Percentiles rank a stretch among this genome's conserved stretches.
Conservation (phyloP, 305 asterid genomes). For the Rubia occidens region DNA sequence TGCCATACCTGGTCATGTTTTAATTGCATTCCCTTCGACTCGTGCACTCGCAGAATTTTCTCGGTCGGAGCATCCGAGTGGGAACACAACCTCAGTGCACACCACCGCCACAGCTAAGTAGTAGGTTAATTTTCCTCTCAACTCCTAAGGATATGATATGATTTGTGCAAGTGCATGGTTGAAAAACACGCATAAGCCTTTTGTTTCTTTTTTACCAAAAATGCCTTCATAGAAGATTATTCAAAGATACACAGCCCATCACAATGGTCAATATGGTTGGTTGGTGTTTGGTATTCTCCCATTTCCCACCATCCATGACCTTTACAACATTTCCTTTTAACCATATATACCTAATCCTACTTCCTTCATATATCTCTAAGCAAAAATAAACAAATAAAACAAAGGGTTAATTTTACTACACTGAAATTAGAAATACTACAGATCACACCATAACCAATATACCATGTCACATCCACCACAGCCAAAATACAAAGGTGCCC, state of each 20-base stretch:
- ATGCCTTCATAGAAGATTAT: not conserved
- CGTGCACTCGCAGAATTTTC: not conserved
- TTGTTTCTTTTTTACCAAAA: conserved; percentile 1
- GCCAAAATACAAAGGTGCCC: too few species aligned
- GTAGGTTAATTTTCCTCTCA: not conserved
- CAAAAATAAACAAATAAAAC: not conserved
- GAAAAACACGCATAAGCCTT: not conserved
- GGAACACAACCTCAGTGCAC: not conserved
- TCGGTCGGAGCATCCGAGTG: not conserved
- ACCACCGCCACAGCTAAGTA: too few species aligned
- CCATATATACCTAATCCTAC: conserved; percentile 46
- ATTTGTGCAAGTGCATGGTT: not conserved
- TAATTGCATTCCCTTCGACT: not conserved
- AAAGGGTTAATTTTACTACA: not conserved
- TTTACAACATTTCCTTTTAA: conserved; percentile 17
- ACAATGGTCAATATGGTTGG: conserved; percentile 2
- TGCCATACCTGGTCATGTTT: not conserved
- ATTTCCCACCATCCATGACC: conserved; percentile 2
- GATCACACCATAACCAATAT: not conserved
- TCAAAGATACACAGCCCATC: not conserved
- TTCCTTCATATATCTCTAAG: conserved; percentile 39
- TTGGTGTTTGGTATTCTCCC: conserved; percentile 10
- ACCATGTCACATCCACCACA: too few species aligned
- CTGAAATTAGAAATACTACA: not conserved
- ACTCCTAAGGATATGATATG: too few species aligned